Base-by-base conservation (phyloP, 768 basidiomycete genomes). In the Leucocoprinus leucothites region DNA sequence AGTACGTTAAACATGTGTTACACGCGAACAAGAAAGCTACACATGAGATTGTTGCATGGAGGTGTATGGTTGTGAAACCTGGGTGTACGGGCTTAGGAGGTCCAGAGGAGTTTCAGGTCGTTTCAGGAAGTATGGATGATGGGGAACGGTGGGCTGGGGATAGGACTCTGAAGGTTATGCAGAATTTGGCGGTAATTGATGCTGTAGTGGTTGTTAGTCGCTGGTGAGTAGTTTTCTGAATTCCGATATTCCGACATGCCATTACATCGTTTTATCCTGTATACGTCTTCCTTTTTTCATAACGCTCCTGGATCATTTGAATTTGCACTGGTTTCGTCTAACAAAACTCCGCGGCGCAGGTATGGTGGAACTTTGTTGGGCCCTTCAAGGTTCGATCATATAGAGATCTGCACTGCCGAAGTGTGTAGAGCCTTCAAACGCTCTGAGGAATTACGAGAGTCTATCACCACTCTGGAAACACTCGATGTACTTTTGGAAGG, bases 301-400 rank as follows among this genome's bases (percentile, higher is more conserved):
- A 25, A n/a, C 40, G 34, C 45, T 38, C 38, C 9, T 9, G 6
- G 9, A n/a, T n/a, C 11, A 4, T 9, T n/a, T 11, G 16, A n/a
- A 3, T 38, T 38, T 11, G 16, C 38, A 38, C 16, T 38, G 11
- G 38, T 11, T 38, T 38, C 38, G n/a, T 22, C 7, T 28, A 24
- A 18, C n/a, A n/a, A 21, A 16, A 21, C 16, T 9, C 51, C 21
- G 19, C 36, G 36, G 14, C n/a, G 4, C 59, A 91, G 89, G 88
- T 91, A 84, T 61, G 91, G 90, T 0, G 91, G 91, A n/a, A 83
- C 78, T 6, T 71, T 91, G 73, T 74, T 94, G 3, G 91, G 91
- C 2, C 87, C 90, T 4, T 78, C 73, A 56, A 73, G 91, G 31
- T 94, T 93, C 66, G 67, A 77, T 2, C 91, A 94, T 62, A 87